phyloP scores from a whole-genome alignment of 139 green algal species.

The Raphidocelis subcapitata region DNA sequence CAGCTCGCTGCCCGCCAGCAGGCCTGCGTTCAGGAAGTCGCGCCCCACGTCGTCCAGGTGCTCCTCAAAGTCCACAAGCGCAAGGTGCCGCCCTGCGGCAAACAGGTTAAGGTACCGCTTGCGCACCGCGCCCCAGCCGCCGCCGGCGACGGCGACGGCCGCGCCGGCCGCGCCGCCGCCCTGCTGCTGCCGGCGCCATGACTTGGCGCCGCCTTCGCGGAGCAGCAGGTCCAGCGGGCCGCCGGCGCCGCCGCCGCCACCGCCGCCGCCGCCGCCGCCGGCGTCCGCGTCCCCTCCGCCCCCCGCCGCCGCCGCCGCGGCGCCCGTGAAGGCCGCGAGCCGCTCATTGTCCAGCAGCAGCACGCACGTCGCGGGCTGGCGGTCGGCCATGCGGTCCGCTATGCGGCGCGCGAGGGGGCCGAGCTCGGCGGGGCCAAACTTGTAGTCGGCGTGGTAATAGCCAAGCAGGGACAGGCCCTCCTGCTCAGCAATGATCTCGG shows the following conservation, averaged over 20 bases:
- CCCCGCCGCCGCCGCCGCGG: background rate
- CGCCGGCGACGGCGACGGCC: background rate
- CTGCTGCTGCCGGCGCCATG: background rate
- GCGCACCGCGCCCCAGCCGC: slow-evolving; percentile 12
- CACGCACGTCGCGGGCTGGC: slow-evolving; percentile 11
- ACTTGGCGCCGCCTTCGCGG: background rate
- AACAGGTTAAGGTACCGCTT: slow-evolving; percentile 20
- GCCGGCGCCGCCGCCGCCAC: slow-evolving; percentile 11
- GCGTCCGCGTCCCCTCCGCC: background rate
- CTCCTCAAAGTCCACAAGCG: slow-evolving; percentile 37
- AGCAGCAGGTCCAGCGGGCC: slow-evolving; percentile 21
- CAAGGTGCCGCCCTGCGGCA: background rate
- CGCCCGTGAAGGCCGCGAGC: slow-evolving; percentile 15
- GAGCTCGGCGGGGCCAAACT: slow-evolving; percentile 24
- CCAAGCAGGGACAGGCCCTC: slow-evolving; percentile 57
- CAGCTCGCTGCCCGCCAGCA: slow-evolving; percentile 3
- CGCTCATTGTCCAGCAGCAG: slow-evolving; percentile 19
- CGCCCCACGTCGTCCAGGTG: slow-evolving; percentile 32
- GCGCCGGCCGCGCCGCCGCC: background rate
- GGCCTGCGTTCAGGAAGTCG: slow-evolving; percentile 20
- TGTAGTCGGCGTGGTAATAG: slow-evolving; percentile 78
- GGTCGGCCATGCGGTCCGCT: slow-evolving; percentile 21
- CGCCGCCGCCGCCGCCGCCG: background rate
- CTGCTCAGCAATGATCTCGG: slow-evolving; percentile 30
- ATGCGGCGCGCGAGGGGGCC: slow-evolving; percentile 24